A percentile compares a stretch with the other conserved stretches of the same genome.
phyloP scores from a whole-genome alignment of 2,329 filamentous ascomycete species.

The Ophiostoma montium region DNA sequence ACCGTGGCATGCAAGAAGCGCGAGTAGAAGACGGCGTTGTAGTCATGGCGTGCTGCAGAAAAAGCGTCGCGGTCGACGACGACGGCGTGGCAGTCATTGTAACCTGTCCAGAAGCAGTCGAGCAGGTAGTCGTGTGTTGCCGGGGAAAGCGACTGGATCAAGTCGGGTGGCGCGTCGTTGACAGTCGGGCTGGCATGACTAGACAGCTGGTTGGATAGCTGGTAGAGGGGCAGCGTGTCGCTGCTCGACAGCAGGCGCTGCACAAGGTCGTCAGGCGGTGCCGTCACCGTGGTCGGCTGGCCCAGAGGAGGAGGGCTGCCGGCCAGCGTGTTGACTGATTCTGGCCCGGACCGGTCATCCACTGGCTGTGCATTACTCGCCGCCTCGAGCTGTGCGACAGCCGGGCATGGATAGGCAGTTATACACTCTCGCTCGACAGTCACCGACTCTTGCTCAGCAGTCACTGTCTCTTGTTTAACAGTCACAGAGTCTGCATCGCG shows the following conservation, averaged over 20 bases:
- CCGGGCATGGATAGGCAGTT: too few relatives aligned
- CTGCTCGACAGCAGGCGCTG: slow-evolving; percentile 33
- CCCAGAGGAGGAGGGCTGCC: neutral
- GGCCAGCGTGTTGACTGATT: too few relatives aligned
- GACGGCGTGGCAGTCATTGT: slow-evolving; percentile 35
- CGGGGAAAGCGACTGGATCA: slow-evolving; percentile 29
- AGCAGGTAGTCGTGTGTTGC: slow-evolving; percentile 39
- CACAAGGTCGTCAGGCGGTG: slow-evolving; percentile 27
- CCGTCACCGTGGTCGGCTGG: neutral
- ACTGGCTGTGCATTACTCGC: too few relatives aligned
- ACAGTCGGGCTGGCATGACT: slow-evolving; percentile 31
- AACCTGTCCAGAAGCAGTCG: slow-evolving; percentile 35
- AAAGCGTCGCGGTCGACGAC: slow-evolving; percentile 36
- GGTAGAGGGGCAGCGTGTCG: slow-evolving; percentile 36
- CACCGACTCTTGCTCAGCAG: too few relatives aligned
- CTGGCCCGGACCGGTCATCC: too few relatives aligned
- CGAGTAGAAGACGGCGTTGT: slow-evolving; percentile 36
- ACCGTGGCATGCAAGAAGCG: slow-evolving; percentile 37
- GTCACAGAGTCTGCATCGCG: too few relatives aligned
- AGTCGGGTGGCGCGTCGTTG: slow-evolving; percentile 22
- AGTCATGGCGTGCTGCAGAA: slow-evolving; percentile 29
- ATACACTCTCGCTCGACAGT: too few relatives aligned
- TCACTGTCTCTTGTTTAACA: too few relatives aligned
- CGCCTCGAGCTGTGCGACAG: too few relatives aligned
- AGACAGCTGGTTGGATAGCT: slow-evolving; percentile 35